Percentiles rank a stretch among this genome's conserved stretches.
These are phyloP conservation scores for Rhypophila decipiens DNA, from an alignment of 495 filamentous ascomycete species.

Conservation along the genomic window DNA sequence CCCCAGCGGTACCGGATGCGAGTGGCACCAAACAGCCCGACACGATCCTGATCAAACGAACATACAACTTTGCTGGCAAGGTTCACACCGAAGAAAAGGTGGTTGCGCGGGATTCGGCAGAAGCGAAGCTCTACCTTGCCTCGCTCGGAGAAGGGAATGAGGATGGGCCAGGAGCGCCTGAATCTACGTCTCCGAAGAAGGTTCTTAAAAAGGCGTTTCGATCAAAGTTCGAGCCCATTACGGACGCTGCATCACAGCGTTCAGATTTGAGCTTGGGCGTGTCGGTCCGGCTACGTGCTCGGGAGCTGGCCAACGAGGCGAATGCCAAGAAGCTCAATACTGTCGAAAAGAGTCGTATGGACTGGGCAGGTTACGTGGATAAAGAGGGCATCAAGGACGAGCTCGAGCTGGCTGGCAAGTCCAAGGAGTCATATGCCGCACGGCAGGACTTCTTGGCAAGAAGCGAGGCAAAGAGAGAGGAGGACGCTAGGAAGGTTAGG, in stretches of 20 bases:
- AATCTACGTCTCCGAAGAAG: constrained; percentile 39
- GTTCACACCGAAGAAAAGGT: constrained; percentile 75
- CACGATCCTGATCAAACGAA: constrained; percentile 76
- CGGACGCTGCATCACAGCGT: constrained; percentile 35
- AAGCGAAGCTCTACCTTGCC: constrained; percentile 70
- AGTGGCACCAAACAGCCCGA: constrained; percentile 18
- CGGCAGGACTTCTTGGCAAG: constrained; percentile 85
- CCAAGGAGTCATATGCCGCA: constrained; percentile 73
- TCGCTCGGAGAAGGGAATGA: constrained; percentile 38
- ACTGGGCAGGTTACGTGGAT: constrained; percentile 94
- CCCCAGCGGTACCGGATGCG: background rate
- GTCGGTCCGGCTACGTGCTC: constrained; percentile 28
- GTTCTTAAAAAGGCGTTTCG: constrained; percentile 65
- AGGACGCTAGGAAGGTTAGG: constrained; percentile 60
- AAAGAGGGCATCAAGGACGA: constrained; percentile 89
- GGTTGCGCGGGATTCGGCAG: constrained; percentile 71
- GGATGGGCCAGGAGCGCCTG: constrained; percentile 12
- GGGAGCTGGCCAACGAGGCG: constrained; percentile 33
- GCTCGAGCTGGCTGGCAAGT: constrained; percentile 73
- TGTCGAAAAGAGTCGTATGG: constrained; percentile 88
- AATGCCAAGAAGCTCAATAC: constrained; percentile 85
- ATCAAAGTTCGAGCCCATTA: constrained; percentile 75
- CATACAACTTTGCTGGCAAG: constrained; percentile 88
- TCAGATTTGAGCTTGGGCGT: constrained; percentile 47
- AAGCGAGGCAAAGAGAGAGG: constrained; percentile 70